These are phyloP conservation scores for Coniochaeta prunicola DNA, from an alignment of 2,329 filamentous ascomycete genomes.

Conservation along the genomic window DNA sequence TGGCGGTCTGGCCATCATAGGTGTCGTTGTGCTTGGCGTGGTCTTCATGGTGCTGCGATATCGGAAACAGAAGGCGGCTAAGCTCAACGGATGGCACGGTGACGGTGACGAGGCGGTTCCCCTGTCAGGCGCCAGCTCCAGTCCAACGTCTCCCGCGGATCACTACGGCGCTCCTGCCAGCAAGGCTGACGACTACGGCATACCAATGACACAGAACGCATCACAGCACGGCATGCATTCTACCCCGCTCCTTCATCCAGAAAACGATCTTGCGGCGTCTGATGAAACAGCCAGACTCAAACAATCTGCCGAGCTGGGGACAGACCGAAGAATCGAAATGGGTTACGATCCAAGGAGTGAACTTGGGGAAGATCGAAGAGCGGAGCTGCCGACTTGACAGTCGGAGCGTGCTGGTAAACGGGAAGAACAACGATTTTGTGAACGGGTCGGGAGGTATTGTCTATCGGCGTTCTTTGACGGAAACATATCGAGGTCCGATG, in stretches of 20 bases:
- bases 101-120: background rate
- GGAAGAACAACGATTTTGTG: background rate
- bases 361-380: background rate
- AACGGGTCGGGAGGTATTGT: background rate
- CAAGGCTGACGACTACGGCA: background rate
- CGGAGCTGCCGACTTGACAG: background rate
- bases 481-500: too few relatives aligned
- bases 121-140: background rate
- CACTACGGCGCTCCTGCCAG: background rate
- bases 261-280: background rate
- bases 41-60: conserved; percentile 5
- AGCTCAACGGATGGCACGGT: background rate
- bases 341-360: background rate
- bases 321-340: background rate
- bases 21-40: conserved; percentile 6
- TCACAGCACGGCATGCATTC: background rate
- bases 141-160: background rate
- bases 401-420: background rate
- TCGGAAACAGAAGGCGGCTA: background rate
- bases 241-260: background rate
- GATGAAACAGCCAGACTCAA: background rate
- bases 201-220: background rate
- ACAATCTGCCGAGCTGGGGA: background rate
- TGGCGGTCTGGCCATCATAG: conserved; percentile 11
- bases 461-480: background rate